A percentile compares a stretch with the other conserved stretches of the same genome.
Evolutionary conservation across 495 filamentous ascomycete species (phyloP).

Genomic region (Parmelia sp.): DNA sequence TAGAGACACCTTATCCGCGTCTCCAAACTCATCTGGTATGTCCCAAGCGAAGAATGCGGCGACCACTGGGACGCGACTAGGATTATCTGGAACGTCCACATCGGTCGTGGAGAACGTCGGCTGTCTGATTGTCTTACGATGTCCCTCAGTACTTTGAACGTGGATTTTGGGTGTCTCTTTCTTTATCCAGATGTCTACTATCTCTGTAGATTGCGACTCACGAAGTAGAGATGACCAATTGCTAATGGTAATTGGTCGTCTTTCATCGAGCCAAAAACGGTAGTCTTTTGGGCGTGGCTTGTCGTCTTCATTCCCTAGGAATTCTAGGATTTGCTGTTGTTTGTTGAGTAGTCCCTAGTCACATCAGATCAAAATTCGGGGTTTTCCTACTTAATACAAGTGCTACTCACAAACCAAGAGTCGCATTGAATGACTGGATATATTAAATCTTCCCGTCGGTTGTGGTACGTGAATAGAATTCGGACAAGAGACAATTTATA

Average conservation of each 20-base stretch:
- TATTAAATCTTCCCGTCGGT: neutral
- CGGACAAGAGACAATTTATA: slow-evolving; percentile 4
- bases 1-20: neutral
- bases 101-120: neutral
- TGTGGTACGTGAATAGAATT: neutral
- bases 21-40: slow-evolving; percentile 17
- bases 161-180: slow-evolving; percentile 13
- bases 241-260: neutral
- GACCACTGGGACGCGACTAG: neutral
- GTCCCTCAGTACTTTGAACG: slow-evolving; percentile 1
- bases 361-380: neutral
- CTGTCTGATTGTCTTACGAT: slow-evolving; percentile 5
- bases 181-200: slow-evolving; percentile 16
- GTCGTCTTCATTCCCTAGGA: neutral
- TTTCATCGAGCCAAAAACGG: neutral
- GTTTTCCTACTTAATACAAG: neutral
- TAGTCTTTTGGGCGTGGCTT: slow-evolving; percentile 6
- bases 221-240: slow-evolving; percentile 5
- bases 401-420: slow-evolving; percentile 11
- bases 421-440: slow-evolving; percentile 6
- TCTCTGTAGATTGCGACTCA: neutral
- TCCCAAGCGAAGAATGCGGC: slow-evolving; percentile 16
- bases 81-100: neutral
- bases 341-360: slow-evolving; percentile 11
- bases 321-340: slow-evolving; percentile 4